These are phyloP conservation scores for Tephrocybe rancida DNA, from an alignment of 768 basidiomycete species.

Conservation along the genomic window DNA sequence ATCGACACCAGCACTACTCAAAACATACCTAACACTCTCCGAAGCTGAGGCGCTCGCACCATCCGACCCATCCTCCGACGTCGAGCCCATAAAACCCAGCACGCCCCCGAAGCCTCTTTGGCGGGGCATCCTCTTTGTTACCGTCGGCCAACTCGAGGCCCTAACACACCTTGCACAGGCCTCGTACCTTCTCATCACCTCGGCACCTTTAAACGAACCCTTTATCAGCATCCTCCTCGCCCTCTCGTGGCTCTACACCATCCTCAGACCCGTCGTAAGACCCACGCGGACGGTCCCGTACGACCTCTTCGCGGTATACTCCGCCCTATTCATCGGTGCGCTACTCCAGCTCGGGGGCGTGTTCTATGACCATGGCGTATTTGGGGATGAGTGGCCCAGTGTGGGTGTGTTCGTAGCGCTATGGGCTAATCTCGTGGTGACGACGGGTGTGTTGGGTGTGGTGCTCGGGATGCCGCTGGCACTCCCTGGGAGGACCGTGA, in stretches of 20 bases:
- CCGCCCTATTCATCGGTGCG: constrained; percentile 45
- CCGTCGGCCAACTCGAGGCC: constrained; percentile 56
- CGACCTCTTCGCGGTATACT: constrained; percentile 64
- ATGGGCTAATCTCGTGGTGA: constrained; percentile 44
- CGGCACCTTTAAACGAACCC: constrained; percentile 10
- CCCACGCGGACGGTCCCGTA: constrained; percentile 61
- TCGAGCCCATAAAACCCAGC: constrained; percentile 15
- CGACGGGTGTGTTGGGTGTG: constrained; percentile 50
- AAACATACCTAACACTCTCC: constrained; percentile 46
- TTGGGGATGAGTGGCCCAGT: constrained; percentile 43
- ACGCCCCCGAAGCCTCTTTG: constrained; percentile 46
- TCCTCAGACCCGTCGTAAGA: constrained; percentile 55
- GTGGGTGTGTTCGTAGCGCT: constrained; percentile 28
- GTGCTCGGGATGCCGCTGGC: no score
- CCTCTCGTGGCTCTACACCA: constrained; percentile 67
- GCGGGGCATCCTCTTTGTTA: constrained; percentile 59
- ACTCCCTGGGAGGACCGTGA: no score
- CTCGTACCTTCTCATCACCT: constrained; percentile 52
- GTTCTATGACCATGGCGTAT: constrained; percentile 49
- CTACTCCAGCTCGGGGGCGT: constrained; percentile 39
- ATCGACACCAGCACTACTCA: background rate
- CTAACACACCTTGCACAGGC: constrained; percentile 62
- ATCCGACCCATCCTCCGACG: background rate
- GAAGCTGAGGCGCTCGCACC: constrained; percentile 56
- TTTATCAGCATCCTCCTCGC: constrained; percentile 48